A percentile compares a stretch with the other conserved stretches of the same genome.
Evolutionary conservation across 257 asterid species (phyloP).

Genomic region (Nicotiana tomentosiformis): DNA sequence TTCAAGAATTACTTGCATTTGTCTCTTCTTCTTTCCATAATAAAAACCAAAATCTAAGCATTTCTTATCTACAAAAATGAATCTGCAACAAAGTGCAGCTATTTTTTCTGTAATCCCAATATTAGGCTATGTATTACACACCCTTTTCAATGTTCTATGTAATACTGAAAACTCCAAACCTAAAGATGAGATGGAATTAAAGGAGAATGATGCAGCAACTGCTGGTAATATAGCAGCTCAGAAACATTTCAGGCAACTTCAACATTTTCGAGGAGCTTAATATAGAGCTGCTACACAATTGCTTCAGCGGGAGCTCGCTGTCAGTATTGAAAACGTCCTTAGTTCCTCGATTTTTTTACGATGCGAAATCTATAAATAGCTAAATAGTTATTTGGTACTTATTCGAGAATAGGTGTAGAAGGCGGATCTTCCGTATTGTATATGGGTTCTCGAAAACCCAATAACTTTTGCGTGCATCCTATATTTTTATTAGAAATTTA

Average conservation of each 20-base stretch:
- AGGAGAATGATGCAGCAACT: not conserved
- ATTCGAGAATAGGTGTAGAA: too few species aligned
- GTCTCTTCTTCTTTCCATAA: not conserved
- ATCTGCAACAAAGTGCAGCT: not conserved
- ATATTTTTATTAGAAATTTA: too few species aligned
- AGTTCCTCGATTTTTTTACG: too few species aligned
- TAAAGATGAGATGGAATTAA: not conserved
- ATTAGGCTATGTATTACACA: not conserved
- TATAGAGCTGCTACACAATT: too few species aligned
- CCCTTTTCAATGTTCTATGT: not conserved
- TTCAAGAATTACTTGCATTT: not conserved
- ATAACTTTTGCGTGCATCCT: too few species aligned
- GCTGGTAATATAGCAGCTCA: conserved; percentile 20
- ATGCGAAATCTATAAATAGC: too few species aligned
- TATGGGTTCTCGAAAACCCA: accelerated
- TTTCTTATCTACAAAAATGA: not conserved
- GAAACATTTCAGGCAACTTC: conserved; percentile 28
- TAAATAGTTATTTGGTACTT: too few species aligned
- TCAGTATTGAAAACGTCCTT: too few species aligned
- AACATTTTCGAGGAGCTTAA: conserved; percentile 18
- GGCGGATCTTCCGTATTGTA: too few species aligned
- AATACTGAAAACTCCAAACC: not conserved
- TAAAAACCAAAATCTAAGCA: not conserved
- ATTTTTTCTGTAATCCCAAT: conserved; percentile 8
- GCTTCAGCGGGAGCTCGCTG: too few species aligned